phyloP scores from a whole-genome alignment of 208 protist genomes.

The Leishmania gerbilli region DNA sequence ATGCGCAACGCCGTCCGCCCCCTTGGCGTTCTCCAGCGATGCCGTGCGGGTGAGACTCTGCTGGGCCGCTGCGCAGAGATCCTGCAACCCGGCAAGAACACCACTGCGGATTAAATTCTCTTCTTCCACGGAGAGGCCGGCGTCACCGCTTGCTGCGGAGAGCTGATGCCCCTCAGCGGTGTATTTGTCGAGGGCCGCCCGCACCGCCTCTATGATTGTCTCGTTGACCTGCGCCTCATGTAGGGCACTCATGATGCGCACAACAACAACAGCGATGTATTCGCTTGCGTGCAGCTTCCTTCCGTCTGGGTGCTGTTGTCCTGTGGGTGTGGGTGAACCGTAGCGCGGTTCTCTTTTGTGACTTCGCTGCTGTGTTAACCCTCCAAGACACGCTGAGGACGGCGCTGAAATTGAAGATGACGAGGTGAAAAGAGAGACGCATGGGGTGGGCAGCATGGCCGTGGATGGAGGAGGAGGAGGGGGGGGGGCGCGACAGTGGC shows the following conservation, averaged over 20 bases:
- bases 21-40: not conserved
- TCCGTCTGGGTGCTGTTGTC: not conserved
- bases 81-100: slow-evolving; percentile 12
- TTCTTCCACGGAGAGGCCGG: slow-evolving; percentile 7
- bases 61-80: not conserved
- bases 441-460: too few relatives aligned
- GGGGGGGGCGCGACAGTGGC: too few relatives aligned
- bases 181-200: slow-evolving; percentile 18
- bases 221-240: slow-evolving; percentile 12
- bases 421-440: too few relatives aligned
- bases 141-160: not conserved
- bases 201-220: slow-evolving; percentile 27
- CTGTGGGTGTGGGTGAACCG: not conserved
- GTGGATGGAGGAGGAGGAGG: too few relatives aligned
- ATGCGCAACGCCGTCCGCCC: not conserved
- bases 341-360: not conserved
- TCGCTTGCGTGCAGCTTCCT: not conserved
- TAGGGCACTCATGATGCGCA: not conserved
- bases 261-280: not conserved
- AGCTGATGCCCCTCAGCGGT: slow-evolving; percentile 2
- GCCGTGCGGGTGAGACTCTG: not conserved
- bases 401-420: too few relatives aligned
- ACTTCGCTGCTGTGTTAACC: not conserved
- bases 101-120: slow-evolving; percentile 12
- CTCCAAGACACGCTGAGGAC: not conserved